These are phyloP conservation scores for Leishmania guyanensis DNA, from an alignment of 208 protist genomes.

Conservation along the genomic window DNA sequence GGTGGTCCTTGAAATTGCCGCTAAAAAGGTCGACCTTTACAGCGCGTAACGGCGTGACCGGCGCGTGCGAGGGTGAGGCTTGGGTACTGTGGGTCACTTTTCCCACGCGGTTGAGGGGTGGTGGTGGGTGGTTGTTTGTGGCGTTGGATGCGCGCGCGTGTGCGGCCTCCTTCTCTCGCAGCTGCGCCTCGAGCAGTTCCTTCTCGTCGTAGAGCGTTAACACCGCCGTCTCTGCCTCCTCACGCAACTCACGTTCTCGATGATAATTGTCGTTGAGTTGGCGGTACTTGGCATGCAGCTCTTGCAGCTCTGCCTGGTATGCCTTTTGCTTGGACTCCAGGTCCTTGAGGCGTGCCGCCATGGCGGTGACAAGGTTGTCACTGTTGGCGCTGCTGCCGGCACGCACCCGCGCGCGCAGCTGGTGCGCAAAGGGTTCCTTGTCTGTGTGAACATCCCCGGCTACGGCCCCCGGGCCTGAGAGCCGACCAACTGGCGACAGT, in stretches of 20 bases:
- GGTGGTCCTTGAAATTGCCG: slow-evolving; percentile 13
- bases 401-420: slow-evolving; percentile 56
- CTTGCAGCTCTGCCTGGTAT: slow-evolving; percentile 74
- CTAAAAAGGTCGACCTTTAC: slow-evolving; percentile 26
- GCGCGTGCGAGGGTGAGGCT: not conserved
- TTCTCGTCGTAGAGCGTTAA: slow-evolving; percentile 79
- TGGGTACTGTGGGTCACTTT: not conserved
- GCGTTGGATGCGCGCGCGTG: not conserved
- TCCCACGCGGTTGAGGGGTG: not conserved
- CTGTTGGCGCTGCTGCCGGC: slow-evolving; percentile 32
- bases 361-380: slow-evolving; percentile 62
- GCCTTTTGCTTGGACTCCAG: slow-evolving; percentile 70
- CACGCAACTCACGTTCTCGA: slow-evolving; percentile 51
- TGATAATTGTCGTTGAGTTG: slow-evolving; percentile 57
- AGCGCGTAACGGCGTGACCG: not conserved
- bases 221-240: slow-evolving; percentile 68
- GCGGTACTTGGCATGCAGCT: slow-evolving; percentile 66
- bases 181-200: slow-evolving; percentile 57
- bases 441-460: not conserved
- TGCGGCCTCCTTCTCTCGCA: slow-evolving; percentile 36
- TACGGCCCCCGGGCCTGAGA: not conserved
- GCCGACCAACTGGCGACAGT: slow-evolving; percentile 8
- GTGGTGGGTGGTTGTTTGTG: not conserved
- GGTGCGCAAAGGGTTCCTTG: slow-evolving; percentile 44
- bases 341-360: slow-evolving; percentile 71